These are phyloP conservation scores for Corymbia calophylla DNA, from an alignment of 441 rosid species.

Conservation along the genomic window DNA sequence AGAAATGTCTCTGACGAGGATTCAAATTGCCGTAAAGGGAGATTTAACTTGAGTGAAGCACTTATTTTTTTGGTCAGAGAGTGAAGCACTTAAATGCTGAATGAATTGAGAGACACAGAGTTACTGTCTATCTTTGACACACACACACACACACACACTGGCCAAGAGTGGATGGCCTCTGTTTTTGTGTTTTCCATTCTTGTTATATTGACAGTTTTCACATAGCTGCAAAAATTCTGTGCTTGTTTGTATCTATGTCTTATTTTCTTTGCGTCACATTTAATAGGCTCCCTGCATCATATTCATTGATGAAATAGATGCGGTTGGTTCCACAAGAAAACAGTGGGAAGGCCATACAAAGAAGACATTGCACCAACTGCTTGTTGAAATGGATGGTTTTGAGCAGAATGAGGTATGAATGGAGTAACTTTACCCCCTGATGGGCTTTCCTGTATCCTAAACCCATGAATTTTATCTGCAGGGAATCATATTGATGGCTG, in stretches of 20 bases:
- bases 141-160: neutral
- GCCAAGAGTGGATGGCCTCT: neutral
- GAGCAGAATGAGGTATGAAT: constrained; percentile 88
- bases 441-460: neutral
- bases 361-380: constrained; percentile 97
- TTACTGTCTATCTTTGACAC: neutral
- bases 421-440: neutral
- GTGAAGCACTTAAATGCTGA: neutral
- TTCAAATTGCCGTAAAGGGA: neutral
- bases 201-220: neutral
- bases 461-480: constrained; percentile 18
- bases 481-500: constrained; percentile 99
- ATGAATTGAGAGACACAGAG: neutral
- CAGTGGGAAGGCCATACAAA: constrained; percentile 99
- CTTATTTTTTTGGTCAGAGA: too few relatives aligned
- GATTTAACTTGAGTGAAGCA: neutral
- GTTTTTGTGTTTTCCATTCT: neutral
- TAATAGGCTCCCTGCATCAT: constrained; percentile 92
- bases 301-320: constrained; percentile 98
- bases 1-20: neutral
- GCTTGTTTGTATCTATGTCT: neutral
- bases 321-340: constrained; percentile 94
- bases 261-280: neutral
- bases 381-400: constrained; percentile 99
- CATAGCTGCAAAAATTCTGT: neutral